A percentile compares a stretch with the other conserved stretches of the same genome.
Conservation (phyloP, 208 protist genomes). For the Trichomonas vaginalis region DNA sequence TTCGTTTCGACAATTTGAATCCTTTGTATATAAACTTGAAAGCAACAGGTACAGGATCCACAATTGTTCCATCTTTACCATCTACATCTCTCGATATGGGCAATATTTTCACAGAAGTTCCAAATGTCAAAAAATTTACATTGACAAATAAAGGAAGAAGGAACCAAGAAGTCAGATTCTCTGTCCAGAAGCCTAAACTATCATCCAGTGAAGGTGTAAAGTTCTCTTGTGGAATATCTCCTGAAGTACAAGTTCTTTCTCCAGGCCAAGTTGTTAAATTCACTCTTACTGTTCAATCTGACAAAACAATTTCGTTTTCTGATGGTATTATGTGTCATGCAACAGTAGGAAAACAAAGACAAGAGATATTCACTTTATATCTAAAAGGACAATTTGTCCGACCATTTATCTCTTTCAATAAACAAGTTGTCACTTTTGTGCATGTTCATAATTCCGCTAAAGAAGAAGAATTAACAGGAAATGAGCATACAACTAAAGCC, state of each 20-base stretch:
- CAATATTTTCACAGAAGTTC: neutral
- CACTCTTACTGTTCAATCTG: neutral
- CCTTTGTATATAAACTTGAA: neutral
- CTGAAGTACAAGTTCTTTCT: neutral
- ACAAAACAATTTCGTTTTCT: neutral
- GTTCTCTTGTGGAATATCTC: neutral
- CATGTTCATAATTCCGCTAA: neutral
- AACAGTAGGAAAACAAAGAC: neutral
- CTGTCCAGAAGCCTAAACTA: neutral
- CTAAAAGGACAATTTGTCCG: neutral
- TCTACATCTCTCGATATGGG: neutral
- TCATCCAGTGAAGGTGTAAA: neutral
- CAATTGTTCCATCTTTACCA: neutral
- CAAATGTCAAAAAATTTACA: neutral
- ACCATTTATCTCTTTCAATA: neutral
- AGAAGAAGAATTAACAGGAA: neutral
- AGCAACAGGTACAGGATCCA: neutral
- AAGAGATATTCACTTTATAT: neutral
- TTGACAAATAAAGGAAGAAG: neutral
- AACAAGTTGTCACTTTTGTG: neutral
- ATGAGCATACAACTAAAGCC: neutral
- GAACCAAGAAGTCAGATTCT: neutral
- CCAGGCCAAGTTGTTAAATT: neutral
- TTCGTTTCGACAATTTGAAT: neutral
- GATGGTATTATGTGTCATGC: neutral